Conservation (phyloP, 345 rosid species). For the Eucalyptus guilfoylei region DNA sequence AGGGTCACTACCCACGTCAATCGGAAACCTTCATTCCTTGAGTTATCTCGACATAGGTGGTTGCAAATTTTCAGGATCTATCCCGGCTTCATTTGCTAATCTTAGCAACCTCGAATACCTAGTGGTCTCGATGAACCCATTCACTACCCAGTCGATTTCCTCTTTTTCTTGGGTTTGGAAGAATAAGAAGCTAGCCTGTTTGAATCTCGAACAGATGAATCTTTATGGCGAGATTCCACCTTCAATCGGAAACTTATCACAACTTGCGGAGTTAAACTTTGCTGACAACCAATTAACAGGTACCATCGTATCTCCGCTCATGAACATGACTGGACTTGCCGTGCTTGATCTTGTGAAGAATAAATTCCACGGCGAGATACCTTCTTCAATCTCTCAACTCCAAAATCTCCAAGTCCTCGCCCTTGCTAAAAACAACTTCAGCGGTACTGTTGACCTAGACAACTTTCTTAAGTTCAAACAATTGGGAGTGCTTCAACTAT, state of each 20-base stretch:
- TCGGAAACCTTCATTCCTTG: not conserved
- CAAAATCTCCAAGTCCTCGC: not conserved
- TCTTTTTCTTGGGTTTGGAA: not conserved
- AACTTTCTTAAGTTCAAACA: not conserved
- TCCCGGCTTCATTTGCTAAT: constrained; percentile 5
- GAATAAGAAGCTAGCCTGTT: not conserved
- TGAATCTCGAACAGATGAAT: accelerated
- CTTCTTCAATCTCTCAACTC: not conserved
- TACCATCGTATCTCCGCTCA: not conserved
- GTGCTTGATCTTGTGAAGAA: not conserved
- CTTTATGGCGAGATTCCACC: not conserved
- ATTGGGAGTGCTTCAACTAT: not conserved
- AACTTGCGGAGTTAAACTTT: no score
- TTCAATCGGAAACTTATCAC: not conserved
- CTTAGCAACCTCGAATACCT: not conserved
- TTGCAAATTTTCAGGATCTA: not conserved
- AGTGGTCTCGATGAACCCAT: not conserved
- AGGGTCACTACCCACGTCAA: no score
- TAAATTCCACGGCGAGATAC: not conserved
- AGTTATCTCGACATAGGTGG: accelerated
- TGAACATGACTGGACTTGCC: not conserved
- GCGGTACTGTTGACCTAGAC: not conserved
- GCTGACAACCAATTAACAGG: not conserved
- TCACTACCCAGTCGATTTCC: not conserved
- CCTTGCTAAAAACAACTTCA: not conserved